These are phyloP conservation scores for Camelina hispida DNA, from an alignment of 345 rosid genomes.

Conservation along the genomic window DNA sequence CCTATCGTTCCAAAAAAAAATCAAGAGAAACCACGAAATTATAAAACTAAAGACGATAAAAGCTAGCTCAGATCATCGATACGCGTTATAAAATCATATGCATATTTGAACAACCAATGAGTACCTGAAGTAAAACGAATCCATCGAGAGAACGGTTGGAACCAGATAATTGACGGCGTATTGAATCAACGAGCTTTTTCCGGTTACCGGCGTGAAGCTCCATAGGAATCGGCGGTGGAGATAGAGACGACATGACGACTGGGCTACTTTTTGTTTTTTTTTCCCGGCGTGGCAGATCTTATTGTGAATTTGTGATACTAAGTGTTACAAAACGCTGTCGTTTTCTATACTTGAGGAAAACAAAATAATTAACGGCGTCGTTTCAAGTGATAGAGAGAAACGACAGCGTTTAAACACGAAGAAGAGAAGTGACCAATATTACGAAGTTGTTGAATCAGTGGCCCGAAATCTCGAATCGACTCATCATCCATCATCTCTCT, in stretches of 20 bases:
- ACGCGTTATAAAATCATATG: neutral
- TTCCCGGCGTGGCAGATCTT: too few relatives aligned
- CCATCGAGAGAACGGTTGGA: constrained; percentile 65
- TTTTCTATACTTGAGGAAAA: neutral
- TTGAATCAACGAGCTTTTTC: constrained; percentile 61
- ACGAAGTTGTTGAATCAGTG: constrained; percentile 34
- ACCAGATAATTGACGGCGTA: constrained; percentile 57
- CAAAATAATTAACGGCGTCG: neutral
- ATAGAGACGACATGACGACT: constrained; percentile 53
- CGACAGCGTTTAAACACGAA: neutral
- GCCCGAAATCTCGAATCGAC: constrained; percentile 32
- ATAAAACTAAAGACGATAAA: neutral
- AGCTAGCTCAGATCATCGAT: constrained; percentile 13
- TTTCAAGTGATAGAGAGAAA: neutral
- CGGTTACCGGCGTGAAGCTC: constrained; percentile 77
- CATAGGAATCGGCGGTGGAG: constrained; percentile 68
- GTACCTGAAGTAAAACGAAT: constrained; percentile 79
- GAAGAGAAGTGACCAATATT: constrained; percentile 3
- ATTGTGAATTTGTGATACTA: too few relatives aligned
- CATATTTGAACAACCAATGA: neutral
- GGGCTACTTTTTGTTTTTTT: neutral
- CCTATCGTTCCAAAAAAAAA: constrained; percentile 47
- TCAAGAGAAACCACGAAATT: neutral
- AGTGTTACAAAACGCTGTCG: neutral
- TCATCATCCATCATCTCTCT: constrained; percentile 28